Conservation (phyloP, 129 eudicot genomes). For the Helichrysum umbraculigerum region DNA sequence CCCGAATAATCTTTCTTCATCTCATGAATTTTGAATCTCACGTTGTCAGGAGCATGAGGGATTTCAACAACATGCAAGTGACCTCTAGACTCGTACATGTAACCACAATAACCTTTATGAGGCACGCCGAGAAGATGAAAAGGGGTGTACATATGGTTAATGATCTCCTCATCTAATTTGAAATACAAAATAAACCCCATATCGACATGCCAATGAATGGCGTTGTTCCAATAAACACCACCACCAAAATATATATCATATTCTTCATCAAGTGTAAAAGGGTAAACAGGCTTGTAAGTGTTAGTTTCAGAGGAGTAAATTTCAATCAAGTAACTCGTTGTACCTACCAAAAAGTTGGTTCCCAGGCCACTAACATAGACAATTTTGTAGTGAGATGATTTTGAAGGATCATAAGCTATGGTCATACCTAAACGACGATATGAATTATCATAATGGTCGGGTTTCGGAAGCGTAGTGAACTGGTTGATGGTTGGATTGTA, state of each 20-base stretch:
- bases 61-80: slow-evolving; percentile 42
- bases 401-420: slow-evolving; percentile 40
- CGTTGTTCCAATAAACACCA: slow-evolving; percentile 37
- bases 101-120: neutral
- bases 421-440: neutral
- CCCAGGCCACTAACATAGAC: slow-evolving; percentile 5
- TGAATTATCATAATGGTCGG: neutral
- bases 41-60: neutral
- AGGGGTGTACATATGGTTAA: slow-evolving; percentile 18
- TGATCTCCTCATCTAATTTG: slow-evolving; percentile 21
- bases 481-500: slow-evolving; percentile 44
- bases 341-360: neutral
- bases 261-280: slow-evolving; percentile 12
- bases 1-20: slow-evolving; percentile 40
- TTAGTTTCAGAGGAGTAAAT: slow-evolving; percentile 33
- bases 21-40: slow-evolving; percentile 44
- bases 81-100: slow-evolving; percentile 27
- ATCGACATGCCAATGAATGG: slow-evolving; percentile 30
- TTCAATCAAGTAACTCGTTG: slow-evolving; percentile 16
- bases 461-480: slow-evolving; percentile 12
- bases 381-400: slow-evolving; percentile 33
- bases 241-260: slow-evolving; percentile 8
- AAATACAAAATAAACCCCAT: slow-evolving; percentile 5
- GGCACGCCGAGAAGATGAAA: neutral
- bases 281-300: slow-evolving; percentile 8